These are phyloP conservation scores for Curvularia sp. DNA, from an alignment of 2,329 filamentous ascomycete species.

Conservation along the genomic window DNA sequence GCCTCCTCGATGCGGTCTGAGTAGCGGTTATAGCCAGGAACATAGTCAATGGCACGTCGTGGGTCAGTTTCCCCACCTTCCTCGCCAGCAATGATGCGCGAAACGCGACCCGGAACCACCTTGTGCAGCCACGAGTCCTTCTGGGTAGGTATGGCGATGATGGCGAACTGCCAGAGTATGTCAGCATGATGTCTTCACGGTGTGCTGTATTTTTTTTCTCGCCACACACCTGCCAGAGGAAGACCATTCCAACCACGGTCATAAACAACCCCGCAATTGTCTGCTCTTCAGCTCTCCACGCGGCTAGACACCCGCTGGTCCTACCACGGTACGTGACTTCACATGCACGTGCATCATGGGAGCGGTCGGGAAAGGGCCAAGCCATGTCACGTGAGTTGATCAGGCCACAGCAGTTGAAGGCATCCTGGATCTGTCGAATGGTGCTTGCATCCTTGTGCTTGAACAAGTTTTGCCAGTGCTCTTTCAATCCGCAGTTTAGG, in stretches of 20 bases:
- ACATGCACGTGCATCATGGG: slow-evolving; percentile 52
- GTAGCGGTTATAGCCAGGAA: slow-evolving; percentile 40
- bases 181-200: slow-evolving; percentile 4
- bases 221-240: slow-evolving; percentile 42
- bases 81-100: slow-evolving; percentile 42
- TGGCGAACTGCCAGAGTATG: slow-evolving; percentile 30
- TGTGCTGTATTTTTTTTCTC: not conserved
- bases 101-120: slow-evolving; percentile 42
- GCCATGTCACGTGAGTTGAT: slow-evolving; percentile 64
- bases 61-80: slow-evolving; percentile 30
- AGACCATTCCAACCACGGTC: slow-evolving; percentile 52
- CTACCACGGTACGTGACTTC: slow-evolving; percentile 55
- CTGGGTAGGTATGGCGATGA: slow-evolving; percentile 41
- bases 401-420: slow-evolving; percentile 71
- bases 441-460: slow-evolving; percentile 56
- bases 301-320: slow-evolving; percentile 57
- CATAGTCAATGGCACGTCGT: slow-evolving; percentile 39
- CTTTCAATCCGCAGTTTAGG: slow-evolving; percentile 63
- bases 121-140: slow-evolving; percentile 43
- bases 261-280: slow-evolving; percentile 63
- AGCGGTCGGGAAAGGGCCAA: slow-evolving; percentile 64
- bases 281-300: slow-evolving; percentile 65
- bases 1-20: slow-evolving; percentile 40
- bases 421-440: slow-evolving; percentile 69
- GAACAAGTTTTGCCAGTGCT: slow-evolving; percentile 64